A percentile compares a stretch with the other conserved stretches of the same genome.
Evolutionary conservation across 2,329 filamentous ascomycete genomes (phyloP).

Genomic region (Arthrinium phaeospermum): DNA sequence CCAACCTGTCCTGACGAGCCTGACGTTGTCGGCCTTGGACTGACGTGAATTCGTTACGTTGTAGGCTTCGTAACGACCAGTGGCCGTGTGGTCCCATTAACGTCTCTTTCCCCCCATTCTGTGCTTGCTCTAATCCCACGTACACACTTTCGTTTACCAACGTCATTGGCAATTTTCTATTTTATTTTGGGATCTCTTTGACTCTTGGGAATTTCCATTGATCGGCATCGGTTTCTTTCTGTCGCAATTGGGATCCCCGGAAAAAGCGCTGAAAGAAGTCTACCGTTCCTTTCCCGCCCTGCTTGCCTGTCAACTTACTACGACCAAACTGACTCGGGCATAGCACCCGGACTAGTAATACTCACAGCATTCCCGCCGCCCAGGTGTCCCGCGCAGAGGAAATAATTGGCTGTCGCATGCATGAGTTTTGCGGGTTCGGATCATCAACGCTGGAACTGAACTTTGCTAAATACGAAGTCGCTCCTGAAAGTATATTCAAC

Average conservation of each 20-base stretch:
- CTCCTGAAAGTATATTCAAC: neutral
- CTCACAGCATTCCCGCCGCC: neutral
- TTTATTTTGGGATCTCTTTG: neutral
- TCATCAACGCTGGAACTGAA: neutral
- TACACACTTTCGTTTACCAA: neutral
- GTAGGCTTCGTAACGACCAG: constrained; percentile 8
- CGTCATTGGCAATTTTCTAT: neutral
- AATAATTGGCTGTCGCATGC: constrained; percentile 6
- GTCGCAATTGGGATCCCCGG: neutral
- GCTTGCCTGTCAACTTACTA: neutral
- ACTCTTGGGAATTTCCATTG: neutral
- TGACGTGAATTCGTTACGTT: constrained; percentile 14
- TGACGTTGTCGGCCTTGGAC: constrained; percentile 1
- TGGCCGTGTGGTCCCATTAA: neutral
- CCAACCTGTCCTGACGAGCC: neutral
- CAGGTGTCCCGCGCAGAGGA: neutral
- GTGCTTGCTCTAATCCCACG: neutral
- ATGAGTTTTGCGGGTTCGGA: constrained; percentile 11
- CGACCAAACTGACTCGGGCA: neutral
- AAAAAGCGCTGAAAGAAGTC: neutral
- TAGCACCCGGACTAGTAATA: neutral
- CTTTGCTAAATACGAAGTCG: neutral
- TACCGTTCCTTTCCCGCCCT: neutral
- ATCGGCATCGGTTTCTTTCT: neutral
- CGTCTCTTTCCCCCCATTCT: neutral